Conservation (phyloP, 345 rosid genomes). For the Mercurialis annua region DNA sequence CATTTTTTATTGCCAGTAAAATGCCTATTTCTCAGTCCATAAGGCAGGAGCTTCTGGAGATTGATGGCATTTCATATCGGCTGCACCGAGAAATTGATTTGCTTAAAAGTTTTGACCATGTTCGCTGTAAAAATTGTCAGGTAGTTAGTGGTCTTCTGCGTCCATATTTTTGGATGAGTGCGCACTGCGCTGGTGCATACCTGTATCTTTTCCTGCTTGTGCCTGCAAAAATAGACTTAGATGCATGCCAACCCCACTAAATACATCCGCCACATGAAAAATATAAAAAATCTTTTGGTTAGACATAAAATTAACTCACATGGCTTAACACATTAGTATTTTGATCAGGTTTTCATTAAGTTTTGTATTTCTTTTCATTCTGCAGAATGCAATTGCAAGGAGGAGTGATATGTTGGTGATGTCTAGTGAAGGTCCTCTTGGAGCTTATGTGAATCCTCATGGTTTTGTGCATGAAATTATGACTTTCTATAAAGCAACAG, state of each 20-base stretch:
- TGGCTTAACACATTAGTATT: not conserved
- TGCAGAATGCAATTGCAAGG: slow-evolving; percentile 71
- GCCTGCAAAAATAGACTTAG: not conserved
- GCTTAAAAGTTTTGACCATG: slow-evolving; percentile 62
- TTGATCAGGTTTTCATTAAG: not conserved
- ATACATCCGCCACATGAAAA: not conserved
- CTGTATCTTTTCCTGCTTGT: not conserved
- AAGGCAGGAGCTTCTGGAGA: slow-evolving; percentile 94
- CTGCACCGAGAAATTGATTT: slow-evolving; percentile 81
- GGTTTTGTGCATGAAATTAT: slow-evolving; percentile 81
- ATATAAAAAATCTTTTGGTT: not conserved
- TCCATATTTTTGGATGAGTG: not conserved
- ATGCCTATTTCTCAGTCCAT: slow-evolving; percentile 79
- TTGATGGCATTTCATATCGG: slow-evolving; percentile 81
- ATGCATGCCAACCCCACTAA: not conserved
- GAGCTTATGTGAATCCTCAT: slow-evolving; percentile 77
- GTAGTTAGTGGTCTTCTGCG: slow-evolving; percentile 32
- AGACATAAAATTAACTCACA: not conserved
- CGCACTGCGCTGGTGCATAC: not conserved
- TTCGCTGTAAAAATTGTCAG: slow-evolving; percentile 80
- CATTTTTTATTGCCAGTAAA: slow-evolving; percentile 88
- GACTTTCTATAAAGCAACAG: slow-evolving; percentile 68
- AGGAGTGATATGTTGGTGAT: slow-evolving; percentile 95
- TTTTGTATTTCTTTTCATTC: not conserved
- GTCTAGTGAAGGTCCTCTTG: slow-evolving; percentile 97